Percentiles rank a stretch among this genome's conserved stretches.
These are phyloP conservation scores for Phoenix roebelenii DNA, from an alignment of 176 grass and related monocot species.

Conservation along the genomic window DNA sequence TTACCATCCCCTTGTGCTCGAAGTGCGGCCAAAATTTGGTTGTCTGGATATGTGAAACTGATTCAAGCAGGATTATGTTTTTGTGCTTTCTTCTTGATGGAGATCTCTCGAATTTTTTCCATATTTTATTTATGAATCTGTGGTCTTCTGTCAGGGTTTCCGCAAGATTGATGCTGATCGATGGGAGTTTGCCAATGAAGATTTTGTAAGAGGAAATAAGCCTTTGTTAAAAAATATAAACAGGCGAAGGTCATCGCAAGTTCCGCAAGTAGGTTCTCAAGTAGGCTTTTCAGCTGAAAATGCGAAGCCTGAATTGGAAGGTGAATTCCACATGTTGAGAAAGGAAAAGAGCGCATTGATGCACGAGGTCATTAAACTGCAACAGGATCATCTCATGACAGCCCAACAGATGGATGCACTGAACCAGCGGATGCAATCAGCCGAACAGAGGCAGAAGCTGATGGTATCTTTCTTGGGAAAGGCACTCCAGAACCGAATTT, in stretches of 20 bases:
- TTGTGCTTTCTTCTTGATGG: too few species aligned
- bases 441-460: constrained; percentile 71
- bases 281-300: constrained; percentile 30
- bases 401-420: constrained; percentile 61
- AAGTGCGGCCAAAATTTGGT: too few species aligned
- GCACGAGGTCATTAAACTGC: constrained; percentile 52
- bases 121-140: too few species aligned
- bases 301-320: constrained; percentile 30
- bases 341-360: constrained; percentile 48
- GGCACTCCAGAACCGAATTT: constrained; percentile 48
- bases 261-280: constrained; percentile 40
- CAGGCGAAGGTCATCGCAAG: constrained; percentile 53
- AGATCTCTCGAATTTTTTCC: too few species aligned
- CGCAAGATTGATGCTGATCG: constrained; percentile 76
- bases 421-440: constrained; percentile 54
- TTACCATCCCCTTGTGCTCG: too few species aligned
- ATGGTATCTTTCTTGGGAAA: constrained; percentile 89
- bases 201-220: constrained; percentile 59
- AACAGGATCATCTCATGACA: constrained; percentile 52
- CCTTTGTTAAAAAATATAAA: constrained; percentile 67
- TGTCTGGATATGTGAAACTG: too few species aligned
- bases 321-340: constrained; percentile 45
- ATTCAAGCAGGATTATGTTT: too few species aligned
- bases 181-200: constrained; percentile 95
- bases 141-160: constrained; percentile 51